phyloP scores from a whole-genome alignment of 2,329 filamentous ascomycete species.

The Pestalotiopsis sp. region DNA sequence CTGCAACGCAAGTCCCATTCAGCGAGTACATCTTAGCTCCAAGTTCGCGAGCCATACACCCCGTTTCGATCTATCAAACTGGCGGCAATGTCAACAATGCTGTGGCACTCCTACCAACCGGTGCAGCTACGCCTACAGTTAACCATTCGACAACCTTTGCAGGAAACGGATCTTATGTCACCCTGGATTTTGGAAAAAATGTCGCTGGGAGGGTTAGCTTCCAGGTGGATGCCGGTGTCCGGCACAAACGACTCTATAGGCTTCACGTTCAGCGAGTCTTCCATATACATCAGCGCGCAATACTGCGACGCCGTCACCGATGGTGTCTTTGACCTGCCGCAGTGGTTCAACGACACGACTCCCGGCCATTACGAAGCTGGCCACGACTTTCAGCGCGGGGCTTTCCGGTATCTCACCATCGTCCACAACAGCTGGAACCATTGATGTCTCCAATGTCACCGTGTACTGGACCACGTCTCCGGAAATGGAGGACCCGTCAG shows the following conservation, averaged over 20 bases:
- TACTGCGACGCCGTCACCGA: not conserved
- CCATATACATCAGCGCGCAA: not conserved
- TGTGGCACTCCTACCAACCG: not conserved
- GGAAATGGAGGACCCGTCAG: conserved; percentile 15
- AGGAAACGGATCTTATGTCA: not conserved
- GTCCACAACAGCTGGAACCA: not conserved
- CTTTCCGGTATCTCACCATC: not conserved
- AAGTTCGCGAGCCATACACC: not conserved
- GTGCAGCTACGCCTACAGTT: not conserved
- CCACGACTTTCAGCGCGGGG: not conserved
- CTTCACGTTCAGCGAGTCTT: not conserved
- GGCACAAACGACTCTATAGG: not conserved
- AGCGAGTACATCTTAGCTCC: not conserved
- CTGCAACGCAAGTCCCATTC: not conserved
- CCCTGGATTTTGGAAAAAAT: not conserved
- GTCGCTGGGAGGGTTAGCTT: not conserved
- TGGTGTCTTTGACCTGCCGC: not conserved
- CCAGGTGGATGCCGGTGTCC: not conserved
- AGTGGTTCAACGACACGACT: not conserved
- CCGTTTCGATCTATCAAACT: not conserved
- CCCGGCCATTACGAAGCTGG: not conserved
- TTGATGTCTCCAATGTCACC: not conserved
- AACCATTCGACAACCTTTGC: not conserved
- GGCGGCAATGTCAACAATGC: not conserved
- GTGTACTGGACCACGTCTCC: not conserved